Evolutionary conservation across 2,329 filamentous ascomycete species (phyloP).

Genomic region (Talaromyces albobiverticillius): DNA sequence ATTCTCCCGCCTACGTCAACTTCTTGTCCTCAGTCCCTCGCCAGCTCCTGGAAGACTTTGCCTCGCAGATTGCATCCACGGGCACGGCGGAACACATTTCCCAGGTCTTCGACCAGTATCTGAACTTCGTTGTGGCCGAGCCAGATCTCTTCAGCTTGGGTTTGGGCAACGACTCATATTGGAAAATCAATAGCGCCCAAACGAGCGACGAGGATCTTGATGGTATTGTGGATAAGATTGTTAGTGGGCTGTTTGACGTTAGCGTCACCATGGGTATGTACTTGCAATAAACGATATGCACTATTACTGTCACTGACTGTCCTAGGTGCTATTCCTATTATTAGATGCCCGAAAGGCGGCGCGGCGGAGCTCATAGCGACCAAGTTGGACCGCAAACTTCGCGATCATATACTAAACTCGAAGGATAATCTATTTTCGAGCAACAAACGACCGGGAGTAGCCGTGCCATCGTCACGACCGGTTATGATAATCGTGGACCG

Average conservation of each 20-base stretch:
- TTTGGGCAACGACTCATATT: slow-evolving; percentile 90
- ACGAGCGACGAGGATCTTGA: slow-evolving; percentile 90
- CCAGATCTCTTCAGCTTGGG: slow-evolving; percentile 93
- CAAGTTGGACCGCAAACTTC: slow-evolving; percentile 90
- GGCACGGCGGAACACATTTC: slow-evolving; percentile 86
- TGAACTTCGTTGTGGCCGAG: slow-evolving; percentile 96
- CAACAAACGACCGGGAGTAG: slow-evolving; percentile 57
- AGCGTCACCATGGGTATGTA: slow-evolving; percentile 89
- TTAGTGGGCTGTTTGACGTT: slow-evolving; percentile 95
- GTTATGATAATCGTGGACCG: slow-evolving; percentile 92
- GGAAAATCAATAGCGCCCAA: slow-evolving; percentile 90
- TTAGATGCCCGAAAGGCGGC: slow-evolving; percentile 87
- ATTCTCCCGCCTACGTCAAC: slow-evolving; percentile 93
- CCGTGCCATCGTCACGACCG: slow-evolving; percentile 71
- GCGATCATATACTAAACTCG: slow-evolving; percentile 94
- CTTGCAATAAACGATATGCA: not conserved
- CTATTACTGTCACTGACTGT: not conserved
- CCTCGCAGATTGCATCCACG: slow-evolving; percentile 76
- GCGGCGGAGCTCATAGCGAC: slow-evolving; percentile 92
- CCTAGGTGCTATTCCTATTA: slow-evolving; percentile 84
- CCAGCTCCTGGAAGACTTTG: slow-evolving; percentile 90
- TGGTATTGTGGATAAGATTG: slow-evolving; percentile 80
- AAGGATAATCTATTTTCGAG: slow-evolving; percentile 94
- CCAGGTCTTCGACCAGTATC: slow-evolving; percentile 92
- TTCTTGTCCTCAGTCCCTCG: slow-evolving; percentile 92